Evolutionary conservation across 768 basidiomycete genomes (phyloP).

Genomic region (Lyophyllum decastes): DNA sequence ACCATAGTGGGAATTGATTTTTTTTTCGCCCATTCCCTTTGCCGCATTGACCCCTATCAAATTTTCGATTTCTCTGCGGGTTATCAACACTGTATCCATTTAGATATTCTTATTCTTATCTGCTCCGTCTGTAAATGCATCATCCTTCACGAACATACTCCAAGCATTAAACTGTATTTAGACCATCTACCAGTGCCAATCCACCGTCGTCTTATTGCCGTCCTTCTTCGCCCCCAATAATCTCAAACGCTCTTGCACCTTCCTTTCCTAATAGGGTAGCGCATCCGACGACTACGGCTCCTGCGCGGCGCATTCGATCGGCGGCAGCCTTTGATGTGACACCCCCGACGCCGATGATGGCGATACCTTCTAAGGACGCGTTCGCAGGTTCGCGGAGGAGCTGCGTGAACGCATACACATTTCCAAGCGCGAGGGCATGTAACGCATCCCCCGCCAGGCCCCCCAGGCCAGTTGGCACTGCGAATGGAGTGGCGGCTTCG

Average conservation of each 20-base stretch:
- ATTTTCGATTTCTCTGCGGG: background rate
- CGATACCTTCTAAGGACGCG: slow-evolving; percentile 45
- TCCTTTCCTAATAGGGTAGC: slow-evolving; percentile 55
- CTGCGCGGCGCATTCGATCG: slow-evolving; percentile 70
- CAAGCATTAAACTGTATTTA: background rate
- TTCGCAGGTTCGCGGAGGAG: slow-evolving; percentile 44
- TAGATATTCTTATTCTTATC: slow-evolving; percentile 16
- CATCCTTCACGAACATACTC: slow-evolving; percentile 2
- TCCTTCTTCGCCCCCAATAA: slow-evolving; percentile 22
- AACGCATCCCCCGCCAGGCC: slow-evolving; percentile 78
- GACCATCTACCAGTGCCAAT: background rate
- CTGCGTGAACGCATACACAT: slow-evolving; percentile 61
- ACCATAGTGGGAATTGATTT: background rate
- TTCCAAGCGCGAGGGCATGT: slow-evolving; percentile 79
- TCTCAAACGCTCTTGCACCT: slow-evolving; percentile 56
- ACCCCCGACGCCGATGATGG: slow-evolving; percentile 82
- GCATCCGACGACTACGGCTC: slow-evolving; percentile 70
- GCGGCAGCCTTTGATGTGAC: slow-evolving; percentile 63
- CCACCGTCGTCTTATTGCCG: background rate
- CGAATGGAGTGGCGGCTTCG: slow-evolving; percentile 36
- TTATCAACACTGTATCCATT: slow-evolving; percentile 11
- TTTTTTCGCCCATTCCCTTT: background rate
- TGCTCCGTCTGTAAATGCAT: slow-evolving; percentile 5
- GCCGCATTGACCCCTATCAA: background rate
- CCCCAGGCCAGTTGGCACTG: slow-evolving; percentile 65